phyloP scores from a whole-genome alignment of 2,329 filamentous ascomycete genomes.

The Cladosporium halotolerans region DNA sequence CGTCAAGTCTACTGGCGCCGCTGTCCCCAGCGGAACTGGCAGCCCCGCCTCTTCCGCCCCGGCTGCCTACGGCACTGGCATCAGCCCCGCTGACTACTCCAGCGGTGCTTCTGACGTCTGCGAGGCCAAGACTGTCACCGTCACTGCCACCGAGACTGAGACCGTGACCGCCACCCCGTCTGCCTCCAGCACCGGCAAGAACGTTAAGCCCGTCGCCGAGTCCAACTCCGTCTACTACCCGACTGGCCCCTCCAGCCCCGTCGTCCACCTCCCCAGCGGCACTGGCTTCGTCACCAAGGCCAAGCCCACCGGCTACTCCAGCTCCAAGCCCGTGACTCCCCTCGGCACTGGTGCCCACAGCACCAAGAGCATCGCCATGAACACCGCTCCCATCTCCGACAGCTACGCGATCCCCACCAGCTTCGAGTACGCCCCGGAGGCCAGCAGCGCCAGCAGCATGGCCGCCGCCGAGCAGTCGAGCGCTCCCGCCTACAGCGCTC shows the following conservation, averaged over 20 bases:
- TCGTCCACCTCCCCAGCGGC: conserved; percentile 14
- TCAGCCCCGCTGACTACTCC: conserved; percentile 14
- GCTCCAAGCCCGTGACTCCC: conserved; percentile 25
- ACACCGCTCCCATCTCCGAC: conserved; percentile 4
- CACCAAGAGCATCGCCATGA: conserved; percentile 8
- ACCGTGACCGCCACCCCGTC: conserved; percentile 22
- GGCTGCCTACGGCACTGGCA: conserved; percentile 7
- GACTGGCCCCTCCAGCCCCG: conserved; percentile 14
- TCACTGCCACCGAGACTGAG: conserved; percentile 30
- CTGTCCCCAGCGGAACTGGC: neutral
- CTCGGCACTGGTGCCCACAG: conserved; percentile 4
- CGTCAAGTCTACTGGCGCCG: conserved; percentile 12
- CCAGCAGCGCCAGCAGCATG: neutral
- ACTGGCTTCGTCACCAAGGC: conserved; percentile 27
- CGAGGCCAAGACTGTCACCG: conserved; percentile 27
- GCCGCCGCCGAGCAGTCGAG: neutral
- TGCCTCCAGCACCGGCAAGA: conserved; percentile 12
- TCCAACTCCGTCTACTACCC: conserved; percentile 24
- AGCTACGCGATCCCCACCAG: conserved; percentile 11
- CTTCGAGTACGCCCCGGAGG: conserved; percentile 6
- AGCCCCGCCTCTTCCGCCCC: conserved; percentile 6
- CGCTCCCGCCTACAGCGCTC: neutral
- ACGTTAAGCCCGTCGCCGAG: conserved; percentile 19
- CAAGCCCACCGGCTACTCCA: conserved; percentile 16
- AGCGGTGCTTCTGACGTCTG: conserved; percentile 18